Conservation (phyloP, 441 rosid genomes). For the Metrosideros polymorpha region DNA sequence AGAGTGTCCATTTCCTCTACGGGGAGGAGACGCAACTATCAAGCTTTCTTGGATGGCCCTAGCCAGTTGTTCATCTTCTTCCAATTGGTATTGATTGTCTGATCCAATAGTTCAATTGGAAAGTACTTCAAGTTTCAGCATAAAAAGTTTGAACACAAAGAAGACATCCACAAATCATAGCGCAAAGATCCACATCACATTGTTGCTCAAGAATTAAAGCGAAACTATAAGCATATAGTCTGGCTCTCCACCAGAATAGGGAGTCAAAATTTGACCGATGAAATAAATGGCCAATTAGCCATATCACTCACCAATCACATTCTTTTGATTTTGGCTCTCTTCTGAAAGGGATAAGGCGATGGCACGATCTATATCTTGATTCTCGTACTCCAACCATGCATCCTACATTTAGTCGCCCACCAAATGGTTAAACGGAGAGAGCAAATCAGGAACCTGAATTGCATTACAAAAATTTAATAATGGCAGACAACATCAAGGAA, state of each 20-base stretch:
- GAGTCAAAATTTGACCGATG: background rate
- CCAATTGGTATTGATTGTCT: constrained; percentile 42
- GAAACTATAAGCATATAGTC: background rate
- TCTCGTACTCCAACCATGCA: constrained; percentile 40
- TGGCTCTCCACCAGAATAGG: background rate
- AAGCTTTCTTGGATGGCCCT: constrained; percentile 65
- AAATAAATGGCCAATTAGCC: background rate
- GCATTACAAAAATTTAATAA: background rate
- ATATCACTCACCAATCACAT: constrained; percentile 41
- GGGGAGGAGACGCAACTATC: constrained; percentile 34
- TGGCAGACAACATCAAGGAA: background rate
- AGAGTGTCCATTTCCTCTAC: constrained; percentile 17
- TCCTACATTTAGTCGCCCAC: constrained; percentile 30
- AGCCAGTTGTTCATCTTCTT: constrained; percentile 71
- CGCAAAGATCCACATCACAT: background rate
- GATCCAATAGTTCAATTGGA: constrained; percentile 14
- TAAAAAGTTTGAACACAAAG: background rate
- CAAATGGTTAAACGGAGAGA: background rate
- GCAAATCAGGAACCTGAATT: background rate
- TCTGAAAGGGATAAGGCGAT: constrained; percentile 74
- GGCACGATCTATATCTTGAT: constrained; percentile 76
- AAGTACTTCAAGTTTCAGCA: constrained; percentile 1
- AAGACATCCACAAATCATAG: background rate
- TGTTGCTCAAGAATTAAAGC: background rate
- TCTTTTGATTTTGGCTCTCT: constrained; percentile 35